Evolutionary conservation across 306 rosid species (phyloP).

Genomic region (Echinosophora koreensis): DNA sequence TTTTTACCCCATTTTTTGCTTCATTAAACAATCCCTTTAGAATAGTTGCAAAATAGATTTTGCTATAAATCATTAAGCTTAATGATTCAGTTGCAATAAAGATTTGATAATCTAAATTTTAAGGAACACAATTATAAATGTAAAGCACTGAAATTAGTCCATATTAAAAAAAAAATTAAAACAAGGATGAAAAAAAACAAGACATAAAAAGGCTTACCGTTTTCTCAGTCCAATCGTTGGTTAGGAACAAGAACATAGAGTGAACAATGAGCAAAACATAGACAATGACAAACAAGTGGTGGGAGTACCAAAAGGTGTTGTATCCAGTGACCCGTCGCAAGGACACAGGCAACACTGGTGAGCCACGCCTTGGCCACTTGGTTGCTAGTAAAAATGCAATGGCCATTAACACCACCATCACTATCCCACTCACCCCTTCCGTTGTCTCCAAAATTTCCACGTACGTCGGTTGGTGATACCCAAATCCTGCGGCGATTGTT

Average conservation of each 20-base stretch:
- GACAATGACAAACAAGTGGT: slow-evolving; percentile 87
- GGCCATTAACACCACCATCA: slow-evolving; percentile 75
- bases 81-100: no score
- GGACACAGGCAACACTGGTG: slow-evolving; percentile 64
- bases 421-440: slow-evolving; percentile 75
- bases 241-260: slow-evolving; percentile 88
- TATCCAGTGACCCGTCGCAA: slow-evolving; percentile 76
- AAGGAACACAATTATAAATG: no score
- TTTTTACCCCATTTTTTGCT: no score
- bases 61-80: no score
- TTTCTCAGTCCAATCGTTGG: slow-evolving; percentile 68
- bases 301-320: slow-evolving; percentile 91
- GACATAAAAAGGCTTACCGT: slow-evolving; percentile 56
- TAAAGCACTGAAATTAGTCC: no score
- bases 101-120: no score
- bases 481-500: slow-evolving; percentile 69
- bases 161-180: no score
- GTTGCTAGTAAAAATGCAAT: slow-evolving; percentile 82
- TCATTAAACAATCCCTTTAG: no score
- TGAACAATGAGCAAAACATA: slow-evolving; percentile 83
- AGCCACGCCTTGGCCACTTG: slow-evolving; percentile 83
- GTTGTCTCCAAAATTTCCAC: slow-evolving; percentile 69
- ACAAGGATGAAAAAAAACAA: no score
- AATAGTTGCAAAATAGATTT: no score
- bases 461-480: slow-evolving; percentile 81